Conservation (phyloP, 1,139 yeast species). For the Saccharomyces hybrid region DNA sequence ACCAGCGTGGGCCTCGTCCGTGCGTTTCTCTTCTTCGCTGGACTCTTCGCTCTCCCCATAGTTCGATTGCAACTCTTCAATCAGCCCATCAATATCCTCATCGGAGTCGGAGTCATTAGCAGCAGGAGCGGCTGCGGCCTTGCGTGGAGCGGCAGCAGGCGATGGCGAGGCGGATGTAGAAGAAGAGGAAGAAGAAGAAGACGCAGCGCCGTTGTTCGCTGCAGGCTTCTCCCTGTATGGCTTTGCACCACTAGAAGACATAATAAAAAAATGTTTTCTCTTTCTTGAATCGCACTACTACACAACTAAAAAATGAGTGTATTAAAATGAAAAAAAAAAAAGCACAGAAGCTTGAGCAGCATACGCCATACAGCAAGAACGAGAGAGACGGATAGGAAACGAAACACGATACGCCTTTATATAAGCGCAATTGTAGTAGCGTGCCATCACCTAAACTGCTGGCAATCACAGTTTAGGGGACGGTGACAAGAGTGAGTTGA, state of each 20-base stretch:
- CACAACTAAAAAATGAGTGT: background rate
- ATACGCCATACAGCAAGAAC: background rate
- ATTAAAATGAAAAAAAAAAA: no score
- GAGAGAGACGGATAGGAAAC: background rate
- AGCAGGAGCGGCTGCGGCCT: constrained; percentile 16
- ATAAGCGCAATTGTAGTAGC: background rate
- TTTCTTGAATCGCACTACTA: background rate
- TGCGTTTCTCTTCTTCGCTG: constrained; percentile 33
- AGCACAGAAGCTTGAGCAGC: background rate
- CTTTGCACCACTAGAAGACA: background rate
- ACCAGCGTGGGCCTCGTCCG: constrained; percentile 30
- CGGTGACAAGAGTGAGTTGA: background rate
- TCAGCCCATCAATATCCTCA: constrained; percentile 83
- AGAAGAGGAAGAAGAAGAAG: background rate
- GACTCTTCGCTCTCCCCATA: constrained; percentile 54
- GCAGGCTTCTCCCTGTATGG: constrained; percentile 5
- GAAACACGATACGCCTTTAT: background rate
- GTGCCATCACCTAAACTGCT: background rate
- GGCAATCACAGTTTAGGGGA: background rate
- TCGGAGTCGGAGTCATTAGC: constrained; percentile 51
- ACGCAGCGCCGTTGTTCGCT: background rate
- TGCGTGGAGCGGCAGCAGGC: background rate
- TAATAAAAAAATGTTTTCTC: background rate
- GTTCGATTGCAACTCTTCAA: constrained; percentile 82
- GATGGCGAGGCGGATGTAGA: background rate